phyloP scores from a whole-genome alignment of 129 eudicot species.

The sunflower (Helianthus annuus) region HanXRQr2.0-SUNRISE NC_035445.2:57974769-57975268 shows the following conservation, averaged over 20 bases:
- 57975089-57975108: neutral
- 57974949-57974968: neutral
- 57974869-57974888: too few relatives aligned
- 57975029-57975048: constrained; percentile 7
- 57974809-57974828: constrained; percentile 36
- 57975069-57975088: neutral
- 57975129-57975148: neutral
- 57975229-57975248: too few relatives aligned
- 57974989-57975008: neutral
- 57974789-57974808: constrained; percentile 35
- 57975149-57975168: neutral
- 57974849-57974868: too few relatives aligned
- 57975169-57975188: neutral
- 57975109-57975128: neutral
- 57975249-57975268: too few relatives aligned
- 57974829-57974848: constrained; percentile 1
- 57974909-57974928: neutral
- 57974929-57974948: neutral
- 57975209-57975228: too few relatives aligned
- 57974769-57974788: constrained; percentile 15
- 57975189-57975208: neutral
- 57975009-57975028: neutral
- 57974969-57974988: neutral
- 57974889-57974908: too few relatives aligned
- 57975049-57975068: neutral